Evolutionary conservation across 768 basidiomycete genomes (phyloP), one percentile per base, ranked within the genome.

Genomic region (Clitopilus passeckerianus): DNA sequence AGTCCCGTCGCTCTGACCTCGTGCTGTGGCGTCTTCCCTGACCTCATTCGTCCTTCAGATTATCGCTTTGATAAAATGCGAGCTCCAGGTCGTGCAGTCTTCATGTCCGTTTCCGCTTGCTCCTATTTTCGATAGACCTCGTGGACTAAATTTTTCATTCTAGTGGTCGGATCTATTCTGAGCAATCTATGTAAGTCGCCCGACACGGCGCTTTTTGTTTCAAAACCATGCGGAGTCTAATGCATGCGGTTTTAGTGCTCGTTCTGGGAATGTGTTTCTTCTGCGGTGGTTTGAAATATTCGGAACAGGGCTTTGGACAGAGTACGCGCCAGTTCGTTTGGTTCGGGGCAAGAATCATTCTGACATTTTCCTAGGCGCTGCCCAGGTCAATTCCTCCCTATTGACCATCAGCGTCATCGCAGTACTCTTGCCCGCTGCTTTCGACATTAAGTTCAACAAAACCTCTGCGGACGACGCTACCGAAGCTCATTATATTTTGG

Each of bases 211-310:
- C 10, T 12, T 20, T 5, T 20, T 20, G 16, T 50, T 50, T 50
- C 22, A 50, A 20, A 10, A 22, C 5, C 37, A 41, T 2, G n/a
- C 37, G n/a, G 46, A 50, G 10, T 4, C 20, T 50, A 18, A 50
- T 55, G 20, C 60, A 53, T 54, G 44, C 57, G 44, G 53, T 57
- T 27, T 30, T 57, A 90, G 88, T 93, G 34, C 79, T 95, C 54
- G 86, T 94, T 16, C 79, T 93, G 30, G 92, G 92, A 54, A 92
- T 94, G 92, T 93, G 91, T 67, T 93, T 93, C 74, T 93, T 93
- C 64, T 90, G 89, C 20, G 91, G 91, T 58, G 91, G 91, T 18
- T 73, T 86, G 55, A 82, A 82, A 64, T 93, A 84, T 67, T 88
- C 87, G 18, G 87, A 92, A 64, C 91, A 93, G 72, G 90, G 86